These are phyloP conservation scores for Fusarium subglutinans DNA, from an alignment of 2,329 filamentous ascomycete genomes.

Conservation along the genomic window DNA sequence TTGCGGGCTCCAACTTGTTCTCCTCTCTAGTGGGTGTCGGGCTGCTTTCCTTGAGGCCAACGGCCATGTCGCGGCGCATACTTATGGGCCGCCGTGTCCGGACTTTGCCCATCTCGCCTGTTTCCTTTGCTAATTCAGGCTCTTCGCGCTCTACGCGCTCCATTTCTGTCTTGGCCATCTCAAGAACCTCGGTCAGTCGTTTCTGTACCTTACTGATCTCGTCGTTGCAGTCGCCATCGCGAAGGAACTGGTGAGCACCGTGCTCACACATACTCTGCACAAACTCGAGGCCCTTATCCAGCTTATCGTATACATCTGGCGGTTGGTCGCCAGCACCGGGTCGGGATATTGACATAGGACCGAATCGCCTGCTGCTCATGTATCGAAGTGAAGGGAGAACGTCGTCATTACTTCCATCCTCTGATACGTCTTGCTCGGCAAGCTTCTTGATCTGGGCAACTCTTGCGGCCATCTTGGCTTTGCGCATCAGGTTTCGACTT, in stretches of 20 bases:
- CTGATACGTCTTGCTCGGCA: slow-evolving; percentile 67
- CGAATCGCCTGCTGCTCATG: slow-evolving; percentile 50
- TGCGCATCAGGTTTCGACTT: slow-evolving; percentile 84
- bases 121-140: slow-evolving; percentile 53
- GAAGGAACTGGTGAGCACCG: slow-evolving; percentile 88
- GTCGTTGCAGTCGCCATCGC: slow-evolving; percentile 83
- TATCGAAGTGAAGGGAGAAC: slow-evolving; percentile 53
- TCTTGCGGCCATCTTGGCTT: slow-evolving; percentile 84
- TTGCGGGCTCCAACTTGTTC: slow-evolving; percentile 38
- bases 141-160: slow-evolving; percentile 65
- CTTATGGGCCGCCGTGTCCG: slow-evolving; percentile 63
- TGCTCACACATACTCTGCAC: slow-evolving; percentile 85
- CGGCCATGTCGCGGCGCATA: slow-evolving; percentile 58
- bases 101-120: slow-evolving; percentile 52
- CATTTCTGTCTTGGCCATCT: slow-evolving; percentile 68
- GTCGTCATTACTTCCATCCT: slow-evolving; percentile 56
- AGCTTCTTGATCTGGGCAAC: slow-evolving; percentile 72
- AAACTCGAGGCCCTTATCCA: slow-evolving; percentile 81
- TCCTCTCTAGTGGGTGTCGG: slow-evolving; percentile 37
- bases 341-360: slow-evolving; percentile 43
- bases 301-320: slow-evolving; percentile 71
- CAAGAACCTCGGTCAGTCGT: slow-evolving; percentile 70
- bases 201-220: slow-evolving; percentile 77
- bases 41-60: slow-evolving; percentile 43
- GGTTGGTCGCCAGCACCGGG: slow-evolving; percentile 40